phyloP scores from a whole-genome alignment of 441 rosid genomes.

The Sinapis alba region DNA sequence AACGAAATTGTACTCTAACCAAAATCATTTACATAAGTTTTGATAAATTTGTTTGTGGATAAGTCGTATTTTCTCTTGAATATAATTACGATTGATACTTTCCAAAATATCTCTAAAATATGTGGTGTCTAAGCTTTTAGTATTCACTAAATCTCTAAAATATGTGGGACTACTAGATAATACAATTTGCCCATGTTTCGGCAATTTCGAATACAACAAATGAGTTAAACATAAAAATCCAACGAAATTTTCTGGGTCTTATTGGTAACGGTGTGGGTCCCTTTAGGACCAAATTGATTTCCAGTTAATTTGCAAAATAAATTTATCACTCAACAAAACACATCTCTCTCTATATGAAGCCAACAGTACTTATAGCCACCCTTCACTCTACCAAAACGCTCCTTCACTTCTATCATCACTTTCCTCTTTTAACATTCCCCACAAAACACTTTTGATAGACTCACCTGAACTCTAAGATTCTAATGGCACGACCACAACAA shows the following conservation, averaged over 20 bases:
- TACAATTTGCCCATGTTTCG: constrained; percentile 38
- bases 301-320: constrained; percentile 51
- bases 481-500: constrained; percentile 89
- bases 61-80: neutral
- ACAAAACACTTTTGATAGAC: constrained; percentile 38
- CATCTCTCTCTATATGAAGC: constrained; percentile 33
- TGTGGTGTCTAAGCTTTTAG: neutral
- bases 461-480: constrained; percentile 26
- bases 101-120: neutral
- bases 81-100: neutral
- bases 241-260: constrained; percentile 23
- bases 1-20: neutral
- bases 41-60: neutral
- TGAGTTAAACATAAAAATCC: neutral
- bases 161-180: constrained; percentile 5
- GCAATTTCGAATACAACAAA: constrained; percentile 36
- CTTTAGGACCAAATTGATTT: constrained; percentile 56
- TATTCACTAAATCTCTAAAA: neutral
- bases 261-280: constrained; percentile 51
- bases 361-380: constrained; percentile 55
- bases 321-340: neutral
- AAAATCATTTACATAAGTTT: neutral
- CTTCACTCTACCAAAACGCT: constrained; percentile 36
- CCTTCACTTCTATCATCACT: constrained; percentile 30
- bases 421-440: constrained; percentile 41